Conservation (phyloP, 2,329 filamentous ascomycete genomes). For the Alternaria sp. region DNA sequence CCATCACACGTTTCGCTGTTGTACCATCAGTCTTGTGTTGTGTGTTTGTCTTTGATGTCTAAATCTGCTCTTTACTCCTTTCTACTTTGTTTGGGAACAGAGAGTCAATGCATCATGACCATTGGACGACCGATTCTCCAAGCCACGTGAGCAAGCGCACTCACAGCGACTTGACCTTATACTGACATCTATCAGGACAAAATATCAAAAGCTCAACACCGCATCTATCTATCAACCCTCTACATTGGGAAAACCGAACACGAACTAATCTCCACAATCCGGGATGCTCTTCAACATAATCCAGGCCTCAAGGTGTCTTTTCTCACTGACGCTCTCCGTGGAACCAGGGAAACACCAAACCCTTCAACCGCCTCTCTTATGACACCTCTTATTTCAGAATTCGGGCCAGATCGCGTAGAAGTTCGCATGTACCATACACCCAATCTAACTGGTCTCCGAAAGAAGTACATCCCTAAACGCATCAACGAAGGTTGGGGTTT, state of each 20-base stretch:
- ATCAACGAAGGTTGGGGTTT: conserved; percentile 99
- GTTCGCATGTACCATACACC: conserved; percentile 98
- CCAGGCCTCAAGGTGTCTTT: conserved; percentile 84
- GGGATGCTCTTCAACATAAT: conserved; percentile 76
- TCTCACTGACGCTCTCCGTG: conserved; percentile 88
- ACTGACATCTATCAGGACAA: conserved; percentile 60
- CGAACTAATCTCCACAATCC: conserved; percentile 84
- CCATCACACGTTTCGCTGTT: not conserved
- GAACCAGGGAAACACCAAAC: conserved; percentile 87
- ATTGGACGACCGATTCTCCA: no score
- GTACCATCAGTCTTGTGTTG: not conserved
- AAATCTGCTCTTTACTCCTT: not conserved
- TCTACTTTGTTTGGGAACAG: not conserved
- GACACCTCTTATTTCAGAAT: conserved; percentile 82
- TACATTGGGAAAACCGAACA: conserved; percentile 95
- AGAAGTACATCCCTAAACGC: conserved; percentile 82
- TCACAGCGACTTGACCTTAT: not conserved
- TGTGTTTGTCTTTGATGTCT: not conserved
- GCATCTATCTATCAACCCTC: conserved; percentile 93
- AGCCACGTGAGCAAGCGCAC: not conserved
- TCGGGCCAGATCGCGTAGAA: conserved; percentile 84
- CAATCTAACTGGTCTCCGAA: conserved; percentile 86
- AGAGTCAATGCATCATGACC: not conserved
- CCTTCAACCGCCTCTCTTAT: conserved; percentile 89
- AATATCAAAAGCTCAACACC: conserved; percentile 78